phyloP scores from a whole-genome alignment of 2,329 filamentous ascomycete species.

The Zymoseptoria pseudotritici region DNA sequence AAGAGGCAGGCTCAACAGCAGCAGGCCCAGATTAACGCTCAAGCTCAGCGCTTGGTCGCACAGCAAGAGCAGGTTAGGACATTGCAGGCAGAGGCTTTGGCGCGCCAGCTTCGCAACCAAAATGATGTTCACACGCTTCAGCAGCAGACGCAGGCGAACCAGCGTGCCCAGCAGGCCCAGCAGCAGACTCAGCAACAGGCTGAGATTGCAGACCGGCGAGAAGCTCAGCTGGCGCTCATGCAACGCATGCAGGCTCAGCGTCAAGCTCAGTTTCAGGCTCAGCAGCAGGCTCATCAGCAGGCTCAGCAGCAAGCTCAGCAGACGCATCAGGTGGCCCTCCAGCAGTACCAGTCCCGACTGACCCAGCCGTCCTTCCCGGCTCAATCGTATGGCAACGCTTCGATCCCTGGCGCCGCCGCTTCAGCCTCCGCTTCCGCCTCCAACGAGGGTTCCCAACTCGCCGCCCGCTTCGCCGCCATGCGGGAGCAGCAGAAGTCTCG shows the following conservation, averaged over 20 bases:
- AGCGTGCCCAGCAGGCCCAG: constrained; percentile 27
- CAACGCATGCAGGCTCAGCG: constrained; percentile 10
- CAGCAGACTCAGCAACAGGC: constrained; percentile 23
- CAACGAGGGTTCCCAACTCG: neutral
- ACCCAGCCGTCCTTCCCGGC: neutral
- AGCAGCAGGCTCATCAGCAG: neutral
- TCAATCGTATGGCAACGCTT: neutral
- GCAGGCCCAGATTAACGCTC: neutral
- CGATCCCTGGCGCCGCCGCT: neutral
- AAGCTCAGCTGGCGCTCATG: neutral
- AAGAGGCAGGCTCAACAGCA: constrained; percentile 6
- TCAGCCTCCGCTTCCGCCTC: neutral
- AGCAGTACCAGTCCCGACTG: neutral
- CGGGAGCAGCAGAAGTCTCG: constrained; percentile 26
- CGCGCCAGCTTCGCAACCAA: too few species aligned
- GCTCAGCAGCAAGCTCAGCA: neutral
- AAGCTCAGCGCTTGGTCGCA: too few species aligned
- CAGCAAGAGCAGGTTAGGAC: too few species aligned
- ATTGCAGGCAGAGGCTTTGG: too few species aligned
- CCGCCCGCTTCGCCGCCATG: constrained; percentile 19
- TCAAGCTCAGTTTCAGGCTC: neutral
- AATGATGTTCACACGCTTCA: neutral
- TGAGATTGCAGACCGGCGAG: neutral
- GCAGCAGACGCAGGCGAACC: constrained; percentile 10
- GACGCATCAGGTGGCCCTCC: constrained; percentile 13